Evolutionary conservation across 768 basidiomycete species (phyloP), one percentile per base, ranked within the genome.

Genomic region (Baorangia bicolor): DNA sequence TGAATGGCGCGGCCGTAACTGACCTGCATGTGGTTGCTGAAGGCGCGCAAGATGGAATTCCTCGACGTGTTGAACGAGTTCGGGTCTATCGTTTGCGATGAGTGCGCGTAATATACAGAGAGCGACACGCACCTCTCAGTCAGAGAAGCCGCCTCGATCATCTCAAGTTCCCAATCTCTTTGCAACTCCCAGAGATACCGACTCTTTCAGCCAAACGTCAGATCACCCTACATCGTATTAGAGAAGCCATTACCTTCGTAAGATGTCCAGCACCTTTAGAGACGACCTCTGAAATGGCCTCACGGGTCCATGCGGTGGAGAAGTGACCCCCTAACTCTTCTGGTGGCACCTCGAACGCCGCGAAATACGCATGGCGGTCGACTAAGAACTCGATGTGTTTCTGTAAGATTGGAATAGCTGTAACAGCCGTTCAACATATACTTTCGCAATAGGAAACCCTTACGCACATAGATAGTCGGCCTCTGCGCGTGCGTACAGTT

Each of bases 381-480:
- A 73, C 63, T 28, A 90, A 66, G 57, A 91, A 86, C 33, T 86
- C 75, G 35, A 88, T 63, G 70, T 93, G 91, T 56, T 77, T 81
- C 65, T 81, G 77, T 43, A 94, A 77, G 44, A 93, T 72, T 1
- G 87, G 81, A 34, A 94, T 86, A n/a, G 90, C 91, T 93, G 68
- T 49, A 61, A 55, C 49, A 13, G n/a, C 51, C 37, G 55, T 47
- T 67, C 51, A 67, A 49, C 54, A 63, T 30, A 62, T 45, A 60
- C 25, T 30, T 47, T 53, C 53, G 33, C 13, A 34, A 37, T 43
- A 48, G 42, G n/a, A 51, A 33, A 48, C 41, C 47, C 48, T 42
- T 30, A 78, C 90, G 65, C 69, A 93, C 92, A 93, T 34, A 93
- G 69, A 69, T 92, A 93, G 64, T 94, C 92, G 11, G 68, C 72